Evolutionary conservation across 2,329 filamentous ascomycete species (phyloP), one percentile per base, ranked within the genome.

Genomic region (Colletotrichum somersetense): DNA sequence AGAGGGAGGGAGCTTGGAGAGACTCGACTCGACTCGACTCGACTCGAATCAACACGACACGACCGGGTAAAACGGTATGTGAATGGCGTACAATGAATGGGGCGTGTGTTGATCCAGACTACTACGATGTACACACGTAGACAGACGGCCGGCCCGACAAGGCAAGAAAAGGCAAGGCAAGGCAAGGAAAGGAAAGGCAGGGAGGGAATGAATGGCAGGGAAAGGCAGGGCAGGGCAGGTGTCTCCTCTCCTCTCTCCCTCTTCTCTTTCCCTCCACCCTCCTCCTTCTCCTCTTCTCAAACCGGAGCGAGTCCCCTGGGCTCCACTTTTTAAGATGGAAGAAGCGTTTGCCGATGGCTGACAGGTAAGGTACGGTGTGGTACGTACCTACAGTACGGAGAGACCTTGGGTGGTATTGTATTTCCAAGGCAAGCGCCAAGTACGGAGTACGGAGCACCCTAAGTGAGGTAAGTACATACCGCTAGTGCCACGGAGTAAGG

Each of bases 281-380:
- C 46, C 46, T 23, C 16, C 40, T 44, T 18, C 42, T n/a, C 44
- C 46, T 58, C 26, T 65, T 72, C 55, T 65, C 44, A 74, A 74
- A 73, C 72, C 65, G 61, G 72, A 73, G 61, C 64, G 70, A 57
- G 70, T 70, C 72, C 69, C 69, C 61, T 73, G 26, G 58, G 50
- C 38, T 59, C 72, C 72, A 74, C 69, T 63, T 74, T 72, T 73
- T 74, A 74, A 74, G 70, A 73, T 70, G 68, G 64, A 57, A 73
- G 71, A 71, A 73, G 67, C 62, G 71, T 71, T 71, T 67, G 71
- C 67, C 71, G 71, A 71, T 62, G 71, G 62, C 35, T 71, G 56
- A 62, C 61, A 71, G 42, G 40, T 26, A 30, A 30, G 30, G 30
- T 30, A 65, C 26, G 38, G 59, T 23, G 53, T 4, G 7, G 26